A percentile compares a stretch with the other conserved stretches of the same genome.
Evolutionary conservation across 2,329 filamentous ascomycete genomes (phyloP).

Genomic region (Colletotrichum tanaceti): DNA sequence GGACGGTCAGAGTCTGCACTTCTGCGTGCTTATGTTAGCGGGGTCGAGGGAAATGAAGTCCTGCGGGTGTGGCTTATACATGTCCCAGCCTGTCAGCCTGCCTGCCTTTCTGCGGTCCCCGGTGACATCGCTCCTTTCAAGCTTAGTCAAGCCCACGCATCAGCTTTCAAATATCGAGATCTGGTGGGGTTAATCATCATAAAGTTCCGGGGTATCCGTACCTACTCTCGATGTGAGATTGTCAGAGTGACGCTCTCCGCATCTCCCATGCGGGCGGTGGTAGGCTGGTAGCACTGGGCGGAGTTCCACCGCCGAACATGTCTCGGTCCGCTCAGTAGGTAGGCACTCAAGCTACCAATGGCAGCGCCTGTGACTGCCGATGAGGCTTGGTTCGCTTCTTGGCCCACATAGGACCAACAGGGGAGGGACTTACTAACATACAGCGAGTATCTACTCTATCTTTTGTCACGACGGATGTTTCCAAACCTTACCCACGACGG

Average conservation of each 20-base stretch:
- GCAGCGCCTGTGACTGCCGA: background rate
- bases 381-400: background rate
- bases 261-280: background rate
- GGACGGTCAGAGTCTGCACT: background rate
- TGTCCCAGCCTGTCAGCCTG: background rate
- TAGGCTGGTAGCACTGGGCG: slow-evolving; percentile 19
- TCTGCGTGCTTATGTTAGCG: background rate
- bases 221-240: background rate
- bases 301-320: slow-evolving; percentile 28
- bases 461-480: background rate
- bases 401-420: background rate
- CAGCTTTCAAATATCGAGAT: background rate
- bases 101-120: background rate
- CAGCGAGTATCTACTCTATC: slow-evolving; percentile 9
- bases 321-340: slow-evolving; percentile 15
- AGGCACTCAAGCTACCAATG: slow-evolving; percentile 17
- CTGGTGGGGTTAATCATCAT: background rate
- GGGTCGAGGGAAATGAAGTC: slow-evolving; percentile 2
- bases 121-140: slow-evolving; percentile 7
- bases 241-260: slow-evolving; percentile 24
- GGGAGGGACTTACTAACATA: slow-evolving; percentile 28
- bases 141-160: slow-evolving; percentile 38
- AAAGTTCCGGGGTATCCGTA: background rate
- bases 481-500: background rate
- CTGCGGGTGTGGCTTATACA: background rate